Conservation (phyloP, 2,329 filamentous ascomycete species). For the Zasmidium angulare region DNA sequence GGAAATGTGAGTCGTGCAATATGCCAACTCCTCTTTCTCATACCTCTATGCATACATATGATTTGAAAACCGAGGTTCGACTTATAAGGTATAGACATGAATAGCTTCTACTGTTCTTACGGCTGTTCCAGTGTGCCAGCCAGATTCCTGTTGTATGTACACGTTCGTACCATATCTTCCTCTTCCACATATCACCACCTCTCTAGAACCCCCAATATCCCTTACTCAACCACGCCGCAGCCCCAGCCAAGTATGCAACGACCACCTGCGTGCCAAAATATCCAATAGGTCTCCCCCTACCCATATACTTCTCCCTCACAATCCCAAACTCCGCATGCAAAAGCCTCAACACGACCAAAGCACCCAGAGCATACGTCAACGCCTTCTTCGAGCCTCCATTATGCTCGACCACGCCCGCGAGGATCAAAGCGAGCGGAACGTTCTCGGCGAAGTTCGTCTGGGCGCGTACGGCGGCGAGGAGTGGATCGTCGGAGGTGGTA, state of each 20-base stretch:
- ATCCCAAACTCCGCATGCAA: constrained; percentile 16
- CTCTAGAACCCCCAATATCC: constrained; percentile 16
- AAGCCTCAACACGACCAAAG: constrained; percentile 10
- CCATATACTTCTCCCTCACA: constrained; percentile 8
- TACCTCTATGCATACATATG: too few relatives aligned
- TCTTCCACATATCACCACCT: too few relatives aligned
- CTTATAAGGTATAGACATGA: too few relatives aligned
- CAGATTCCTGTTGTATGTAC: too few relatives aligned
- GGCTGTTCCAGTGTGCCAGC: too few relatives aligned
- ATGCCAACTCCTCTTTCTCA: too few relatives aligned
- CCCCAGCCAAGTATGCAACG: constrained; percentile 10
- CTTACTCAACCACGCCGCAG: constrained; percentile 11
- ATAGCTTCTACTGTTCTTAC: too few relatives aligned
- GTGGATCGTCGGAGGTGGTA: constrained; percentile 2
- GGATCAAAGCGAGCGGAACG: constrained; percentile 15
- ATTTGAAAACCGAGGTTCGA: too few relatives aligned
- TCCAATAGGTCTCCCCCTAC: constrained; percentile 12
- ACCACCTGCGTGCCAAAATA: constrained; percentile 13
- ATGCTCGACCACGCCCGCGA: constrained; percentile 13
- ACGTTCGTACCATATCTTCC: too few relatives aligned
- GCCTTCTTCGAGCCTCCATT: constrained; percentile 15
- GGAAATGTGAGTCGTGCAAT: too few relatives aligned
- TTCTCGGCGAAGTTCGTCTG: constrained; percentile 21
- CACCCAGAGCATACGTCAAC: constrained; percentile 8
- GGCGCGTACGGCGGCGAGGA: constrained; percentile 13